These are phyloP conservation scores for Moelleriella libera DNA, from an alignment of 2,329 filamentous ascomycete species.

Conservation along the genomic window DNA sequence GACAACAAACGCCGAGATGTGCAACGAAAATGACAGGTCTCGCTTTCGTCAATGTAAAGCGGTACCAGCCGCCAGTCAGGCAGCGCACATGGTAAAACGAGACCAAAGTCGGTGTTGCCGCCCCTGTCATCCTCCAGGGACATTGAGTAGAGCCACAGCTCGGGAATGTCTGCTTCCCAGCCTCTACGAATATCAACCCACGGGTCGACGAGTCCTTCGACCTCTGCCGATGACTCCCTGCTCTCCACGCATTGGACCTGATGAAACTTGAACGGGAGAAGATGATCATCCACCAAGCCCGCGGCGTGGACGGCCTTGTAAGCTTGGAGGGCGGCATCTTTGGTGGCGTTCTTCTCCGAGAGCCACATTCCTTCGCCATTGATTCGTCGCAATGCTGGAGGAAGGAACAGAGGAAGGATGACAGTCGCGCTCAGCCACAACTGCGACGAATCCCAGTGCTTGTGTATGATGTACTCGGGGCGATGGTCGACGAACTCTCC, in stretches of 20 bases:
- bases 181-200: conserved; percentile 27
- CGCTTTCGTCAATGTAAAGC: conserved; percentile 23
- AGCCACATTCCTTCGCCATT: conserved; percentile 36
- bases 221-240: conserved; percentile 18
- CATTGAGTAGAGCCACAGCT: conserved; percentile 15
- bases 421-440: conserved; percentile 42
- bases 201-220: conserved; percentile 26
- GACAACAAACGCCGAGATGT: conserved; percentile 7
- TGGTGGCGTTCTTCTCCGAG: conserved; percentile 57
- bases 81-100: conserved; percentile 29
- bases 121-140: conserved; percentile 18
- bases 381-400: conserved; percentile 21
- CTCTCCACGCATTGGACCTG: conserved; percentile 24
- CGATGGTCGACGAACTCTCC: conserved; percentile 46
- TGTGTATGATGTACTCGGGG: conserved; percentile 51
- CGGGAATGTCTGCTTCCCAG: conserved; percentile 20
- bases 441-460: conserved; percentile 14
- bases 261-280: conserved; percentile 48
- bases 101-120: conserved; percentile 19
- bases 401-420: conserved; percentile 55
- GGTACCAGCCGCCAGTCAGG: conserved; percentile 20
- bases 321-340: conserved; percentile 73
- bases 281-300: conserved; percentile 61
- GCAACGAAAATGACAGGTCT: conserved; percentile 18
- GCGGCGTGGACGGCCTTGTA: conserved; percentile 56